Base-by-base conservation (phyloP, 352 stramenopile species). In the Thalassiosira exigua region DNA sequence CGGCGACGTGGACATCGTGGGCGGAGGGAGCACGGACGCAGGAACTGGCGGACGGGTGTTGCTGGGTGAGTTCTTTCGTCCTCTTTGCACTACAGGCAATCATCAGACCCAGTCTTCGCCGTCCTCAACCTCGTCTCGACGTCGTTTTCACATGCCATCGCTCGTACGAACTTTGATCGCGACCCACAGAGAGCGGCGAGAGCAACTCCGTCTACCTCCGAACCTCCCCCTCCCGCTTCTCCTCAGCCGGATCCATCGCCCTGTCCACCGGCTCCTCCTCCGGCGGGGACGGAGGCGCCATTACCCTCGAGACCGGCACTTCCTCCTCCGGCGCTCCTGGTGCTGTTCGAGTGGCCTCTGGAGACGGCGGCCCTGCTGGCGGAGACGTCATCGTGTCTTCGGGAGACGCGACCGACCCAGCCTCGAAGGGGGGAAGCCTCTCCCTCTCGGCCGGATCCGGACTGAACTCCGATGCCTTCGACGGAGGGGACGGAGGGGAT, bases 391-490 rank as follows among this genome's bases (percentile, higher is more conserved):
- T 21, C 46, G 46, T 56, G 5, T 21, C 17, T 7, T 21, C 17
- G 9, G 46, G 46, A 19, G 42, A 22, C 9, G 79, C 87, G 9
- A 50, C 68, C 71, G 75, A 69, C 12, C 57, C 68, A 77, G 59
- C 41, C 12, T 57, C 78, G 0, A 54, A 39, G 41, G 84, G 81
- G 33, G 84, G 84, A n/a, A 53, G 65, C 11, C 44, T 87, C 19
- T 69, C 53, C 2, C 70, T 87, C 56, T 12, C 61, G 22, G 81
- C 67, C 3, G 78, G 78, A 29, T 51, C 64, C 39, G 87, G 82
- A n/a, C 54, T 66, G 7, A 89, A 77, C 36, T 44, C 36, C 36
- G 36, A 44, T 14, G 9, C n/a, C 9, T 56, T 29, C 46, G 46
- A 56, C 17, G 46, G 17, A 12, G 46, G 46, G 46, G 7, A 29